Base-by-base conservation (phyloP, 306 rosid genomes). In the Ormosia semicastrata region DNA sequence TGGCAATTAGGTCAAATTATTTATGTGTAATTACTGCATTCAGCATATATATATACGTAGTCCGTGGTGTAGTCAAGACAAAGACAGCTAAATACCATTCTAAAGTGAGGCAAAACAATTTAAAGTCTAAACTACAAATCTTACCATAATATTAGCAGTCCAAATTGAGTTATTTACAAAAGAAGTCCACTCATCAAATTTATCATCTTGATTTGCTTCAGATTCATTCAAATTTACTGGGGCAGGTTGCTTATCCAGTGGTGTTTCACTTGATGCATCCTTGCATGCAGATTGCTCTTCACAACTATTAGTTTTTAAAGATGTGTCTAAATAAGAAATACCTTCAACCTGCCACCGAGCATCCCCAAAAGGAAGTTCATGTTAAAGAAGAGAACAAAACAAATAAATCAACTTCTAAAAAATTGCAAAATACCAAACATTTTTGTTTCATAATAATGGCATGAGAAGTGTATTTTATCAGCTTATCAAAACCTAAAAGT, bases 281-380 rank as follows among this genome's bases (percentile, higher is more conserved):
- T 58, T 56, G 49, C 29, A 75, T 54, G 79, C 64, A 65, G 83
- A 66, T 77, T 79, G 82, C 81, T 76, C 84, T 76, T 80, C 85
- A 81, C 49, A 41, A 66, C 34, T 81, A 71, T 79, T 84, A 33
- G 54, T 72, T 81, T 71, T 84, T 44, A 78, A 72, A 58, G 75
- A 85, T 77, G 90, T 80, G 81, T 82, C 89, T 74, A 93, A 63
- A 78, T 76, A 90, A 87, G 93, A 90, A 86, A 95, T 66, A 72
- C 50, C 82, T 82, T 95, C 98, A 82, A 95, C 97, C 98, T 95
- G 88, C 77, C 89, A 84, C 78, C 59, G 76, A 84, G 50, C 69
- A 68, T 62, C 41, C 78, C 49, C 83, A 66, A 73, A 84, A 80
- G 65, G 24, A 84, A 43, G 73, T 47, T 58, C 18, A 53, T 64